Percentiles rank a stretch among this genome's conserved stretches.
These are phyloP conservation scores for Warburgia ugandensis DNA, from an alignment of 164 flowering plant species.

Conservation along the genomic window DNA sequence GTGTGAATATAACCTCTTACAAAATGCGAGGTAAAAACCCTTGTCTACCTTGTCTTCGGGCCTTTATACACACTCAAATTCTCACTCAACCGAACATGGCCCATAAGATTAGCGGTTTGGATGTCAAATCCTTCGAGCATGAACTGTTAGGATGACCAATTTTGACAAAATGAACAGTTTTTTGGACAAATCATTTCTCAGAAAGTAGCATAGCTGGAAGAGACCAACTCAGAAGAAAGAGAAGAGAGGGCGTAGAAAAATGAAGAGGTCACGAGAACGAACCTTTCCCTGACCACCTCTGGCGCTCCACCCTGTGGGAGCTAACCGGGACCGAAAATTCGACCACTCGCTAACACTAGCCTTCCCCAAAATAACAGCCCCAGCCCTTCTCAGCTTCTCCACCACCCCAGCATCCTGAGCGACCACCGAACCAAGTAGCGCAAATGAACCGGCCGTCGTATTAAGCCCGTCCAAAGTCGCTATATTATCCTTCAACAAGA, in stretches of 20 bases:
- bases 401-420: constrained; percentile 29
- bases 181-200: background rate
- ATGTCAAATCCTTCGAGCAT: background rate
- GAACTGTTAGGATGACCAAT: background rate
- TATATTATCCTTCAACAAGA: constrained; percentile 28
- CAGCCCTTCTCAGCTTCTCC: constrained; percentile 20
- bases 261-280: background rate
- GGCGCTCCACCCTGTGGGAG: constrained; percentile 31
- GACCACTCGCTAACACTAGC: constrained; percentile 36
- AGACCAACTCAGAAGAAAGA: background rate
- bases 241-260: background rate
- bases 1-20: too few species aligned
- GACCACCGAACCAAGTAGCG: constrained; percentile 25
- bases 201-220: background rate
- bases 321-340: constrained; percentile 11
- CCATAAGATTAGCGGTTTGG: background rate
- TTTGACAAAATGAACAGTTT: background rate
- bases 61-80: too few species aligned
- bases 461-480: constrained; percentile 27
- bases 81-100: background rate
- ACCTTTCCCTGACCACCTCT: constrained; percentile 27
- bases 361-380: constrained; percentile 35
- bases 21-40: too few species aligned
- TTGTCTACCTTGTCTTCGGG: too few species aligned
- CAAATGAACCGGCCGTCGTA: constrained; percentile 35